These are phyloP conservation scores for Arabis alpina DNA, from an alignment of 345 rosid genomes.

Conservation along the genomic window DNA sequence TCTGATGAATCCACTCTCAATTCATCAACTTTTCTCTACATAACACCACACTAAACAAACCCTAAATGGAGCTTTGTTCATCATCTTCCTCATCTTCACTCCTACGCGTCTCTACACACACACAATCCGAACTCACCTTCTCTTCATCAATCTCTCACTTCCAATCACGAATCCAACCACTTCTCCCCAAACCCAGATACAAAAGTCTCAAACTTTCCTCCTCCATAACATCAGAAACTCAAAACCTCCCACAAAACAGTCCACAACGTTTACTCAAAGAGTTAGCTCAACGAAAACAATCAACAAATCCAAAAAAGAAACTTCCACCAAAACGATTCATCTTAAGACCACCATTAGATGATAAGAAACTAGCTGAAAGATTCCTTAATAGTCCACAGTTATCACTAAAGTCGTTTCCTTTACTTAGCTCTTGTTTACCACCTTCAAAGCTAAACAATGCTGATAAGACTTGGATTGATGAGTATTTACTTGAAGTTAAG, in stretches of 20 bases:
- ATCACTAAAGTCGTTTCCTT: slow-evolving; percentile 85
- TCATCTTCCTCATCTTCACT: slow-evolving; percentile 55
- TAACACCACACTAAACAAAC: neutral
- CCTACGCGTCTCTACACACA: slow-evolving; percentile 39
- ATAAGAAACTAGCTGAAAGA: slow-evolving; percentile 71
- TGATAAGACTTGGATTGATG: slow-evolving; percentile 88
- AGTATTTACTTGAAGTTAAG: slow-evolving; percentile 87
- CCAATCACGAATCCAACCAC: slow-evolving; percentile 45
- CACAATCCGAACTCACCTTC: slow-evolving; percentile 58
- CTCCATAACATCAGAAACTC: slow-evolving; percentile 63
- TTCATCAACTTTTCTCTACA: too few species aligned
- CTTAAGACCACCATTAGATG: slow-evolving; percentile 84
- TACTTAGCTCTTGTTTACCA: slow-evolving; percentile 86
- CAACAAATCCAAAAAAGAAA: slow-evolving; percentile 66
- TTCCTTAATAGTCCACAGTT: slow-evolving; percentile 87
- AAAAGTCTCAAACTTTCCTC: slow-evolving; percentile 50
- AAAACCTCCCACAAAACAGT: slow-evolving; percentile 69
- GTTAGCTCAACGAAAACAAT: slow-evolving; percentile 79
- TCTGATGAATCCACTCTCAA: slow-evolving; percentile 9
- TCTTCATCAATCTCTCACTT: slow-evolving; percentile 63
- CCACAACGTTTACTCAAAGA: slow-evolving; percentile 94
- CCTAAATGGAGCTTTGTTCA: slow-evolving; percentile 74
- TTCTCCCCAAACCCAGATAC: slow-evolving; percentile 42
- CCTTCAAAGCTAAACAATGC: slow-evolving; percentile 83
- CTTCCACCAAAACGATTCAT: slow-evolving; percentile 74